Base-by-base conservation (phyloP, 305 asterid species). In the Vinca major region DNA sequence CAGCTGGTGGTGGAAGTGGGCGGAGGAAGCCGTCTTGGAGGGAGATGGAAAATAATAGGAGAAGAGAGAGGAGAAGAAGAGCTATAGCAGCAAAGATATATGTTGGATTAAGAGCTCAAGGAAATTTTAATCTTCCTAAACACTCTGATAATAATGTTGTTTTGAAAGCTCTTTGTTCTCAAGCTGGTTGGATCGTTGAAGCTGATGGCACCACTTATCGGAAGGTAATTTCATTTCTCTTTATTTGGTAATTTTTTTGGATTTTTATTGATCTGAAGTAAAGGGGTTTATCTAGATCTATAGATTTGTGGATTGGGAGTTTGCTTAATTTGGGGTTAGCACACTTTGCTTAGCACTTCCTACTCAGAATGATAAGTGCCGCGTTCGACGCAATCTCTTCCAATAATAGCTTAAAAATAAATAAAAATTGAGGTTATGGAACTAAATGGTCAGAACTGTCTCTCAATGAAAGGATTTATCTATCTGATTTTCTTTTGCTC, bases 151-250 rank as follows among this genome's bases (percentile, higher is more conserved):
- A 86, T 20, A 86, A 86, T 64, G 90, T 84, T 71, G 92, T 86
- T 52, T 73, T 86, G 76, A 86, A 86, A 73, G 90, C 87, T 67
- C 86, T 85, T 39, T 87, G 94, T 74, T 54, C 74, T 67, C 86
- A 87, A 72, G 90, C 90, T 74, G 93, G 93, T 33, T 87, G 89
- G 89, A 67, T 83, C 45, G 93, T 87, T 62, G 86, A 87, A 73
- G 74, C 88, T 8, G 93, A 87, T 70, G 93, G 90, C n/a, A 85
- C 93, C 48, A 85, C 93, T 77, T 87, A 87, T 63, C 83, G 85
- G 54, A 87, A 85, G 88, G 93, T 86, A 26, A 26, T 26, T 26
- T 26, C 33, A 26, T 26, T 26, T 26, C 33, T n/a, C 33, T 26
- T 26, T 26, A 0, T 26, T 26, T n/a, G n/a, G n/a, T n/a, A n/a